These are phyloP conservation scores for Teratosphaeria zuluensis DNA, from an alignment of 2,329 filamentous ascomycete species.

Conservation along the genomic window DNA sequence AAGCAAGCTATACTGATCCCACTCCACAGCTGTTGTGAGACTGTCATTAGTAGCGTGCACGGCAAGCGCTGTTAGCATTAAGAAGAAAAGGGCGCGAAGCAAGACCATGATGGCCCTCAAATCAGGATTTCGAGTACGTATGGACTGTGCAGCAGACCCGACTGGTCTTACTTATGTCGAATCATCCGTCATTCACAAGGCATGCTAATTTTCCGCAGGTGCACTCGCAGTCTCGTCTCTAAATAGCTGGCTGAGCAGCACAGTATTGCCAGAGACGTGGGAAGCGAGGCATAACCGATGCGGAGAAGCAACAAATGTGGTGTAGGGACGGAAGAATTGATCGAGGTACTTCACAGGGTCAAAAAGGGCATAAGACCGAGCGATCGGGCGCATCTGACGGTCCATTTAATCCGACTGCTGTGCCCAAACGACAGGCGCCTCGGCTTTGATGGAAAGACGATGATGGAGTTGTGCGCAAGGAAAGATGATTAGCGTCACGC, in stretches of 20 bases:
- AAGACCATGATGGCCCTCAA: not conserved
- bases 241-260: not conserved
- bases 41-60: constrained; percentile 26
- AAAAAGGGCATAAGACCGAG: not conserved
- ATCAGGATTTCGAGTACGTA: not conserved
- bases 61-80: not conserved
- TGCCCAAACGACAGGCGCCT: too few species aligned
- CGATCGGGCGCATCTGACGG: not conserved
- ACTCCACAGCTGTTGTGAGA: constrained; percentile 40
- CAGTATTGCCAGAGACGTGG: not conserved
- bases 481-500: too few species aligned
- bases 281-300: not conserved
- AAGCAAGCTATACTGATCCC: constrained; percentile 46
- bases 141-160: not conserved
- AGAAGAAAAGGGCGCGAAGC: not conserved
- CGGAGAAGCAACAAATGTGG: not conserved
- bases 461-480: too few species aligned
- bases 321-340: not conserved
- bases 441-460: too few species aligned
- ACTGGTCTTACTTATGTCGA: not conserved
- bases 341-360: not conserved
- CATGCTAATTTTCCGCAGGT: not conserved
- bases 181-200: not conserved
- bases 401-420: not conserved
- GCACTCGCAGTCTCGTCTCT: too few species aligned